A percentile compares a stretch with the other conserved stretches of the same genome.
These are phyloP conservation scores for Labyrinthula sp. DNA, from an alignment of 352 stramenopile species.

Conservation along the genomic window DNA sequence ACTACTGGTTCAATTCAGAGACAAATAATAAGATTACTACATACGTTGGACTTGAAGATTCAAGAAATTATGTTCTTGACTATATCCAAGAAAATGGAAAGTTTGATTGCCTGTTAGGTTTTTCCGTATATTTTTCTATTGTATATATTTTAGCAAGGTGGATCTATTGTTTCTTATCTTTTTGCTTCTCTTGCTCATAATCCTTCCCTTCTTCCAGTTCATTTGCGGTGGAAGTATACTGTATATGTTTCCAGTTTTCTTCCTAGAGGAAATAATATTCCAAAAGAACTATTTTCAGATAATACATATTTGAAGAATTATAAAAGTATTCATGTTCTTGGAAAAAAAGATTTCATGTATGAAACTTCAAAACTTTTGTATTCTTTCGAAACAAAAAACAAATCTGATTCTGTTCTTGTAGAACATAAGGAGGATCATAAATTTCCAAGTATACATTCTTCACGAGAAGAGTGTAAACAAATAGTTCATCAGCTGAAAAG, in stretches of 20 bases:
- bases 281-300: conserved; percentile 1
- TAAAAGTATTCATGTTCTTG: conserved; percentile 6
- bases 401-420: conserved; percentile 1
- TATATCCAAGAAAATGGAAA: too few relatives aligned
- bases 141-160: conserved; percentile 51
- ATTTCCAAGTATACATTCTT: conserved; percentile 5
- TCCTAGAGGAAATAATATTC: neutral
- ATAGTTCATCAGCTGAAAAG: neutral
- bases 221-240: conserved; percentile 18
- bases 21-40: too few relatives aligned
- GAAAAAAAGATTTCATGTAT: conserved; percentile 2
- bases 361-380: conserved; percentile 1
- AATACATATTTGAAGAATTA: neutral
- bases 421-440: conserved; percentile 8
- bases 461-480: neutral
- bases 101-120: too few relatives aligned
- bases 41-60: too few relatives aligned
- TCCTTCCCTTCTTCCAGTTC: conserved; percentile 3
- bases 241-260: conserved; percentile 12
- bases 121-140: too few relatives aligned
- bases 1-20: too few relatives aligned
- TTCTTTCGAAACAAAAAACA: neutral
- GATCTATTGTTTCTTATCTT: conserved; percentile 40
- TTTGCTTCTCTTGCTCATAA: conserved; percentile 7
- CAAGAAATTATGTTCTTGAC: too few relatives aligned